These are phyloP conservation scores for Boletellus deceptivus DNA, from an alignment of 1,284 basidiomycete genomes.

Conservation along the genomic window DNA sequence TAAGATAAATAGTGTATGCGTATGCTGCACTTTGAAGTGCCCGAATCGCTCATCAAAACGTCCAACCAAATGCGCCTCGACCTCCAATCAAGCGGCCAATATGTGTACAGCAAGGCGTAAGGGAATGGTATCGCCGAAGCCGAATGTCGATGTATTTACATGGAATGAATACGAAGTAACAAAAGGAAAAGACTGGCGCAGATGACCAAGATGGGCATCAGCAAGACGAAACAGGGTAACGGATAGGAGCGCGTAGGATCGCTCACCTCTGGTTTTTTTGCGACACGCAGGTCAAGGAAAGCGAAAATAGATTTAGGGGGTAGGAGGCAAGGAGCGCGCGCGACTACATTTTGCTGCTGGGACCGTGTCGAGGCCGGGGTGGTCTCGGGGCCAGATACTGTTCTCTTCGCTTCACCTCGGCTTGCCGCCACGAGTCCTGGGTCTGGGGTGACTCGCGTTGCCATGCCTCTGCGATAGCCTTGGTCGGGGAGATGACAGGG, in stretches of 20 bases:
- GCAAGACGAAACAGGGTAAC: too few species aligned
- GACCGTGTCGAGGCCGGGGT: constrained; percentile 33
- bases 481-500: constrained; percentile 47
- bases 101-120: constrained; percentile 25
- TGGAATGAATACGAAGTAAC: constrained; percentile 27
- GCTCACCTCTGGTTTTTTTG: constrained; percentile 8
- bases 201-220: too few species aligned
- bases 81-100: constrained; percentile 6
- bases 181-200: too few species aligned
- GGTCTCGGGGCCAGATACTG: constrained; percentile 35
- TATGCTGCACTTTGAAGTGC: too few species aligned
- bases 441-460: constrained; percentile 54
- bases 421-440: constrained; percentile 55
- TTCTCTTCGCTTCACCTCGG: constrained; percentile 48
- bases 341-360: constrained; percentile 46
- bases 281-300: constrained; percentile 3
- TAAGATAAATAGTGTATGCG: constrained; percentile 25
- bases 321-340: too few species aligned
- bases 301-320: constrained; percentile 3
- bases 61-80: constrained; percentile 10
- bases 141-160: constrained; percentile 30
- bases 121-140: constrained; percentile 18
- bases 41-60: background rate
- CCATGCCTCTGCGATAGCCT: constrained; percentile 67
- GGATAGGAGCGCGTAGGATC: too few species aligned